phyloP scores from a whole-genome alignment of 176 grass and related monocot species.

The Oryza longistaminata region DNA sequence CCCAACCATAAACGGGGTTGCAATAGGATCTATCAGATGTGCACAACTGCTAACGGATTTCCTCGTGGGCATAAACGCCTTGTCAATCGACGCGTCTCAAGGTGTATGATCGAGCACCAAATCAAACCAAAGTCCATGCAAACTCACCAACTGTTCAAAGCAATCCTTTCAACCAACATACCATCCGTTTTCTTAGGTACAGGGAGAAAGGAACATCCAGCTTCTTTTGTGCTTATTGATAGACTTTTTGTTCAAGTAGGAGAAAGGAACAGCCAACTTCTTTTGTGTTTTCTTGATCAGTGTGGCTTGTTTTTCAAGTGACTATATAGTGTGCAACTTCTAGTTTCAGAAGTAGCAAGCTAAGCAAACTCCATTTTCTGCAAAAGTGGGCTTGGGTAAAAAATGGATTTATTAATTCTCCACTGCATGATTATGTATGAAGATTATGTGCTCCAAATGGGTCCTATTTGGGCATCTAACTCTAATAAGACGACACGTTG shows the following conservation, averaged over 20 bases:
- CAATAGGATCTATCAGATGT: background rate
- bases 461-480: background rate
- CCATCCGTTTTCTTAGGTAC: no score
- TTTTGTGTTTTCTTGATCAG: background rate
- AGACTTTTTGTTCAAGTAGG: background rate
- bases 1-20: background rate
- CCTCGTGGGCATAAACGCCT: background rate
- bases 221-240: background rate
- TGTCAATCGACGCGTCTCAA: background rate
- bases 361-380: background rate
- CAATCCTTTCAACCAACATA: background rate
- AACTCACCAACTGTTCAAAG: background rate
- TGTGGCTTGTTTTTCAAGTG: background rate
- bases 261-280: background rate
- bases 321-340: background rate
- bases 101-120: background rate
- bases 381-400: no score
- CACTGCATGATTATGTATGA: no score
- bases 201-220: background rate
- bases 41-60: conserved; percentile 20
- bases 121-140: background rate
- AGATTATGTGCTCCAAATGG: background rate
- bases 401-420: background rate
- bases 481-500: background rate
- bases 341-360: background rate